Evolutionary conservation across 805 yeast genomes (phyloP), one percentile per base, ranked within the genome.

Genomic region (Monosporozyma siamensis): DNA sequence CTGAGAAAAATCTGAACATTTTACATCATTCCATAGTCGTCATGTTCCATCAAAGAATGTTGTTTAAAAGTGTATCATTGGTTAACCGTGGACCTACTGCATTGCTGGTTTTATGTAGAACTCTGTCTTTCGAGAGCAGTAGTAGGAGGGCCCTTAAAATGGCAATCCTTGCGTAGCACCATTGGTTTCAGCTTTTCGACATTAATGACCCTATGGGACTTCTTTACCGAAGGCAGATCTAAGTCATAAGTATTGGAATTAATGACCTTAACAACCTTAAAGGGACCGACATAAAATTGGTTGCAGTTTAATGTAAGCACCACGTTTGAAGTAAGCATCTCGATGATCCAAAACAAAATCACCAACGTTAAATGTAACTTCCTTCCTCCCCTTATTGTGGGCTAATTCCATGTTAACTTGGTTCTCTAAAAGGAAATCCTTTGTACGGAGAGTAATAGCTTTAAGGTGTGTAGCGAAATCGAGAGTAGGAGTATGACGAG

Each of bases 271-370:
- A 41, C 42, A 9, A 44, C 27, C 23, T 35, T 34, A 15, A 39
- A 46, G 11, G 47, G 49, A 11, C 47, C 47, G 7, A 39, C 30
- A 24, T 40, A 38, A n/a, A 43, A 12, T 20, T 42, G n/a, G 41
- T 40, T 43, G 41, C 21, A 40, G 17, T 14, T 39, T 39, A 17
- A 22, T 22, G 26, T 44, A 44, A 1, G 27, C 14, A 10, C 44
- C 48, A 6, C 26, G 18, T 3, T 25, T 40, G 23, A 35, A 42
- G 23, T 43, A 43, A 22, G 46, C 44, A 15, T 45, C 43, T 10
- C 43, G 9, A 20, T 45, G 41, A 8, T 43, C 18, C 8, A 47
- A n/a, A 1, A 34, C 46, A 12, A 14, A 38, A 1, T 45, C 48
- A 15, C 38, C 40, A 20, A 39, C 27, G 6, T 40, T 22, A 4